Base-by-base conservation (phyloP, 2,329 filamentous ascomycete genomes). In the Mycosphaerella arachidis region DNA sequence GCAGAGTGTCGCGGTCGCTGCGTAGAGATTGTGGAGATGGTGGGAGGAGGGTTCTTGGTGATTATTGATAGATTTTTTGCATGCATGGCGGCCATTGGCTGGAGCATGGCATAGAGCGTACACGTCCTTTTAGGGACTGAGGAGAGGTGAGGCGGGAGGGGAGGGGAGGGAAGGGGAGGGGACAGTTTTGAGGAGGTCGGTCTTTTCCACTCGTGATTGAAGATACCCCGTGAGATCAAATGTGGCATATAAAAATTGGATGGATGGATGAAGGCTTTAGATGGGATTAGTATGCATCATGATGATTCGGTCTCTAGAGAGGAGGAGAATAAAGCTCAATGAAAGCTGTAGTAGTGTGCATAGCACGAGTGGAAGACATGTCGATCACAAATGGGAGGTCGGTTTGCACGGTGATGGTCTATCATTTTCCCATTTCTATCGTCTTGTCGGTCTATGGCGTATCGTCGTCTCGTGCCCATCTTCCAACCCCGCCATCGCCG, bases 181-280 rank as follows among this genome's bases (percentile, higher is more conserved):
- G 30, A 35, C 12, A 13, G 7, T 35, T 52, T 30, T 35, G n/a
- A 20, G 7, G 27, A n/a, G 35, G 24, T 24, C 24, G 24, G 24
- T 24, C 24, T 3, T 43, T 35, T 52, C 4, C n/a, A 16, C n/a
- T 52, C 24, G 27, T 31, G 50, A 52, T n/a, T 52, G 24, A 35
- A 52, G 50, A 52, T 52, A 52, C 50, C 50, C 31, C 50, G 35
- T n/a, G 50, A 52, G 24, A 20, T 30, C 27, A 50, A n/a, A 52
- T 52, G 29, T 16, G 50, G 50, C 50, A 52, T 52, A 35, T 35
- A 29, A 52, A 52, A 52, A 52, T 1, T 43, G 40, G 13, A 43
- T 43, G 40, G 40, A 24, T 24, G 24, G 37, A 52, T 30, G 24
- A 27, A 20, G 24, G 4, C 4, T 18, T 7, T 20, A n/a, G 30